phyloP scores from a whole-genome alignment of 805 yeast genomes.

The Candida ovalis region DNA sequence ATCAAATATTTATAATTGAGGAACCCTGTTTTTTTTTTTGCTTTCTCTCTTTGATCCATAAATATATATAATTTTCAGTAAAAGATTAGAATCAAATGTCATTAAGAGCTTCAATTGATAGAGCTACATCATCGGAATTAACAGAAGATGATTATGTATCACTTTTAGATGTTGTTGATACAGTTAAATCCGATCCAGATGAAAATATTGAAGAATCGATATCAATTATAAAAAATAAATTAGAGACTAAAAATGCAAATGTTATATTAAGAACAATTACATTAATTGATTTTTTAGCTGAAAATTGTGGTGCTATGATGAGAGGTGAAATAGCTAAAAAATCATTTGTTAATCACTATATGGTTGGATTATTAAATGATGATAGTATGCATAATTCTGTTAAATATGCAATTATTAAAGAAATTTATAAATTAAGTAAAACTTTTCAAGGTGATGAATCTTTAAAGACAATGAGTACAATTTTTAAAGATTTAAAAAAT shows the following conservation, averaged over 20 bases:
- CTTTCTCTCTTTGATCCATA: no score
- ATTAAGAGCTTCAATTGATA: conserved; percentile 24
- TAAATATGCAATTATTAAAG: conserved; percentile 60
- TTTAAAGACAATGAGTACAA: conserved; percentile 62
- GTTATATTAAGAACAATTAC: conserved; percentile 57
- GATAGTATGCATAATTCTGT: conserved; percentile 60
- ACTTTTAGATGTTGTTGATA: conserved; percentile 63
- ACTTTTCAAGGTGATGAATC: conserved; percentile 75
- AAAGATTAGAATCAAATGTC: conserved; percentile 8
- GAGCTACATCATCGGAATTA: conserved; percentile 63
- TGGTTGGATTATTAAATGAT: conserved; percentile 50
- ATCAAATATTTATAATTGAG: no score
- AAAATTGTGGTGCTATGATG: conserved; percentile 72
- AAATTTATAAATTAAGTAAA: conserved; percentile 59
- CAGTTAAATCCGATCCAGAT: conserved; percentile 58
- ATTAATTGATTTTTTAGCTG: conserved; percentile 58
- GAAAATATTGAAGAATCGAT: conserved; percentile 47
- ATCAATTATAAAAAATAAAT: conserved; percentile 41
- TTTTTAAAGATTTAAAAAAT: conserved; percentile 45
- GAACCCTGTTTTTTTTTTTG: no score
- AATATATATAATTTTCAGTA: no score
- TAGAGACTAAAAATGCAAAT: conserved; percentile 57
- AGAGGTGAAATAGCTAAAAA: conserved; percentile 59
- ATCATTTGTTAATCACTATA: conserved; percentile 41
- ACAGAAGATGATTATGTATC: conserved; percentile 66